Base-by-base conservation (phyloP, 1,284 basidiomycete species). In the Blastosporella zonata region DNA sequence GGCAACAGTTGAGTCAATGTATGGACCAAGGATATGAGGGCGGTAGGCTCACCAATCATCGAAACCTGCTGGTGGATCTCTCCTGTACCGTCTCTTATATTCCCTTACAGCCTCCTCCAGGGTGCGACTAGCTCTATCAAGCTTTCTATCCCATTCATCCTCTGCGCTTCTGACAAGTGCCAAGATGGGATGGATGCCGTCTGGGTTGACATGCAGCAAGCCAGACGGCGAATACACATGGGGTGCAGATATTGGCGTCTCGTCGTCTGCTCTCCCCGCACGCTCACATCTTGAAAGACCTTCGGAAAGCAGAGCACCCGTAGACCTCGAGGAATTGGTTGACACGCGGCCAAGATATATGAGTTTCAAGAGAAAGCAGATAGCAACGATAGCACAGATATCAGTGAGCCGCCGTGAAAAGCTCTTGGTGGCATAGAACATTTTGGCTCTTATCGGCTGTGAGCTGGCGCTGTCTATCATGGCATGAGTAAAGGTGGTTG, bases 41-140 rank as follows among this genome's bases (percentile, higher is more conserved):
- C 5, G 9, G 6, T 6, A 27, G 6, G 58, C 69, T 35, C 49
- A 74, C 76, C 77, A 78, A 9, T 67, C 55, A 50, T 83, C 81
- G 54, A 84, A 84, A 0, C 79, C 81, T 38, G 67, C 72, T 1
- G 81, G 81, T 17, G 81, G 73, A 42, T 61, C 52, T 12, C 71
- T 63, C 5, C 61, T 62, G 53, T 75, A 82, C 25, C 69, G 61
- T 35, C 73, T 59, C 52, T 69, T 71, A 66, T 88, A 88, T 57
- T 83, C 80, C 12, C 54, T 61, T 1, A 82, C 75, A 1, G 82
- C 83, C 42, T 75, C 70, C 6, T 69, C 64, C 7, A 87, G 62
- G 0, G 78, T 81, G 44, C 63, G 70, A 49, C 82, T 85, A 47
- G 84, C 80, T 39, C 67, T 65, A 3, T 63, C 59, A 7, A 79